phyloP scores from a whole-genome alignment of 352 stramenopile species.

The Phytophthora citricola region DNA sequence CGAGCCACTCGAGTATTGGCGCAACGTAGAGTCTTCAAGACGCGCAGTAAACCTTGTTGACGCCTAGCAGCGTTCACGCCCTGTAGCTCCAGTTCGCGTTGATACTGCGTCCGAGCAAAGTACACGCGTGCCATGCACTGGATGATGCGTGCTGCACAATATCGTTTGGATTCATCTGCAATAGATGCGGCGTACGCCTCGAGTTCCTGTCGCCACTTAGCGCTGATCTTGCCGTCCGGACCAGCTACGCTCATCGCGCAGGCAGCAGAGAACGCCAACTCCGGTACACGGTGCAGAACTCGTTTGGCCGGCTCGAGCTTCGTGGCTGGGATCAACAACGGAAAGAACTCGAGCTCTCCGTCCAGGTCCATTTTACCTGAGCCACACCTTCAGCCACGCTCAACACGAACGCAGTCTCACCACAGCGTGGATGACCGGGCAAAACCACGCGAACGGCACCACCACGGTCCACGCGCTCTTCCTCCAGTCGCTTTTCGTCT shows the following conservation, averaged over 20 bases:
- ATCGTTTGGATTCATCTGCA: conserved; percentile 68
- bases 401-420: conserved; percentile 80
- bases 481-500: conserved; percentile 46
- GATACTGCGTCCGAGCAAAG: conserved; percentile 64
- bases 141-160: conserved; percentile 71
- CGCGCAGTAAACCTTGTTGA: conserved; percentile 57
- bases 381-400: conserved; percentile 66
- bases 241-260: conserved; percentile 41
- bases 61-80: conserved; percentile 68
- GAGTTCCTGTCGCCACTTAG: conserved; percentile 60
- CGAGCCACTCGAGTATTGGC: conserved; percentile 73
- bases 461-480: conserved; percentile 47
- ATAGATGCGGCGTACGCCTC: conserved; percentile 71
- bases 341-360: conserved; percentile 82
- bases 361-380: conserved; percentile 84
- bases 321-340: conserved; percentile 61
- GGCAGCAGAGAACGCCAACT: conserved; percentile 67
- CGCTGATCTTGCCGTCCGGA: conserved; percentile 45
- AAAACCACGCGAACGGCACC: conserved; percentile 82
- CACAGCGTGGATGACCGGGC: conserved; percentile 73
- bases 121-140: conserved; percentile 80
- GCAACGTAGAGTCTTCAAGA: conserved; percentile 59
- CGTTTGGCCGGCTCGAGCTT: conserved; percentile 60
- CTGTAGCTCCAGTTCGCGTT: conserved; percentile 71
- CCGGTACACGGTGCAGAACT: conserved; percentile 66